Evolutionary conservation across 2,329 filamentous ascomycete species (phyloP), one percentile per base, ranked within the genome.

Genomic region (Aureobasidium sp.): DNA sequence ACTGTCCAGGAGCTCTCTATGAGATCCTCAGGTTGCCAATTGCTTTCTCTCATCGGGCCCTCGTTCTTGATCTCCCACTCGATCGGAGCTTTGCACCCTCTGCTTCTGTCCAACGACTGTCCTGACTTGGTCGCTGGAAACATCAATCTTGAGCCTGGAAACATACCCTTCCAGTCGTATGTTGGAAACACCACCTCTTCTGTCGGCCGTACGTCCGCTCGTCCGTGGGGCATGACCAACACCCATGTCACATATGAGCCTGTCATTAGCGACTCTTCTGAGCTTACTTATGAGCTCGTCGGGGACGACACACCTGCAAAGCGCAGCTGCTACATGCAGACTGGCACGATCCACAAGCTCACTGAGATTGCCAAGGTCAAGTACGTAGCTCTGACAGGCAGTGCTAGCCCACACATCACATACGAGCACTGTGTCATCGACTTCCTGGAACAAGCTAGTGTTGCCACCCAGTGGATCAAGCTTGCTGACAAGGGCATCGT

Each of bases 361-460:
- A 68, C 71, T 6, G 80, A 84, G 31, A 70, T 87, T 11, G 67
- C 70, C 4, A 74, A 74, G 20, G 74, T 84, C 6, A 78, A 77
- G 0, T 77, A 81, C 6, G 69, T 81, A 0, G 64, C 85, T 17
- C 67, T 84, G 29, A 84, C 82, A 0, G 74, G 74, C 0, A 79
- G 84, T 62, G 78, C 83, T 5, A 81, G 80, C 57, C 78, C 76
- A 15, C 84, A 86, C 68, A 72, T 74, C 3, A 69, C 73, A 14
- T 85, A 80, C 64, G 84, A 86, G 66, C 79, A 81, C 70, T 83
- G 81, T 44, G 83, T 79, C 0, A 77, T 80, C 2, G 64, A 70
- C 11, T 86, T 80, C 67, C 68, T 86, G 67, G 66, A 70, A 61
- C 83, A 86, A 67, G 81, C 78, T 2, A 82, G 83, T 0, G 75